Evolutionary conservation across 768 basidiomycete genomes (phyloP).

Genomic region (Calocybe cyanea): DNA sequence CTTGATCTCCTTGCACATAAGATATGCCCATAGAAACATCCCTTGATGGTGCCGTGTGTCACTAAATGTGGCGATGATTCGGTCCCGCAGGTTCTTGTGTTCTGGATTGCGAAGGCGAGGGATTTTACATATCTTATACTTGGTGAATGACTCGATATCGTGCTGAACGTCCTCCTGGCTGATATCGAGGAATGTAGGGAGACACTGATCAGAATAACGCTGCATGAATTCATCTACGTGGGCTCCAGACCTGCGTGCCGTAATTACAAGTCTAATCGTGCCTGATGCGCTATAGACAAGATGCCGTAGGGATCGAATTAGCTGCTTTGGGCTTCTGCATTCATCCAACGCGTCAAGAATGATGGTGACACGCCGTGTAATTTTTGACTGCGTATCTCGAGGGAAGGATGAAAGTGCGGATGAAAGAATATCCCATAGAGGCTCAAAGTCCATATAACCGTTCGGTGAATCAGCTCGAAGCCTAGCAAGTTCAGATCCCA

Average conservation of each 20-base stretch:
- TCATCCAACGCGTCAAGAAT: neutral
- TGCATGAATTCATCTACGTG: neutral
- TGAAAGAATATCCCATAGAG: too few relatives aligned
- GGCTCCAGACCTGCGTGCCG: neutral
- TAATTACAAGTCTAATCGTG: neutral
- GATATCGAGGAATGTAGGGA: neutral
- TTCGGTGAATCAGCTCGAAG: neutral
- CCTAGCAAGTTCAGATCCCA: neutral
- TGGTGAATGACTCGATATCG: neutral
- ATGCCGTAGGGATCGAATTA: neutral
- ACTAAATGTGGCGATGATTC: neutral
- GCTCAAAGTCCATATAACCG: neutral
- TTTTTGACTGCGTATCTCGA: too few relatives aligned
- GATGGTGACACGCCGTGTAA: neutral
- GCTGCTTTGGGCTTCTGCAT: neutral
- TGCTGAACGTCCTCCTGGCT: neutral
- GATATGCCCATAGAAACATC: slow-evolving; percentile 1
- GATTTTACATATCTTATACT: neutral
- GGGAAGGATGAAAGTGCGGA: neutral
- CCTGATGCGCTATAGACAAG: neutral
- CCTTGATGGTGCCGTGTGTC: neutral
- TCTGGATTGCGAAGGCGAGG: neutral
- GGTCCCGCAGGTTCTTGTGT: neutral
- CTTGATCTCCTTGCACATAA: slow-evolving; percentile 3
- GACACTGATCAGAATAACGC: neutral